phyloP scores from a whole-genome alignment of 495 filamentous ascomycete genomes.

The Penicillium odoratum region DNA sequence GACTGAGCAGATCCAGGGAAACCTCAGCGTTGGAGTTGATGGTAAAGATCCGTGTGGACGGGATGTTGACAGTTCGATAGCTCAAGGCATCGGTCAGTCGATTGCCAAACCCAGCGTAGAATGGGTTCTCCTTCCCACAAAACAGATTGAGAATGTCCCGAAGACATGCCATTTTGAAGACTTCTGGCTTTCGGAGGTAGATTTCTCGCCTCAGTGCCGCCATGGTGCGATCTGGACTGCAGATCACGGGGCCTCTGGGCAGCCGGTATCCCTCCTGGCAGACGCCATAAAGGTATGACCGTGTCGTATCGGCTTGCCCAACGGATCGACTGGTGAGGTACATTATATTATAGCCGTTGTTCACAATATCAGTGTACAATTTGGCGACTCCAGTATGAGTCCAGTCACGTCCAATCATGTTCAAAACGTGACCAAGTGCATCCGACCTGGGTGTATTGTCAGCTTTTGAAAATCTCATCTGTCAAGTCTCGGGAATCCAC shows the following conservation, averaged over 20 bases:
- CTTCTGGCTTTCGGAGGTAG: conserved; percentile 93
- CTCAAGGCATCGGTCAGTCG: conserved; percentile 93
- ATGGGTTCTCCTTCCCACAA: conserved; percentile 73
- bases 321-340: conserved; percentile 94
- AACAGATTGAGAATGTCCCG: conserved; percentile 91
- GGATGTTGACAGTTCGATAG: conserved; percentile 94
- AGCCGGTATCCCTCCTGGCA: conserved; percentile 82
- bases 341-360: conserved; percentile 98
- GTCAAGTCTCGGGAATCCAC: conserved; percentile 7
- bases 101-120: conserved; percentile 97
- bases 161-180: conserved; percentile 99
- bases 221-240: conserved; percentile 93
- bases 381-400: conserved; percentile 96
- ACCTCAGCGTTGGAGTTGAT: conserved; percentile 99
- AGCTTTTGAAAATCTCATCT: conserved; percentile 2
- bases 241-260: conserved; percentile 88
- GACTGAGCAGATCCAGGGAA: conserved; percentile 81
- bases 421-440: conserved; percentile 94
- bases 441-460: conserved; percentile 61
- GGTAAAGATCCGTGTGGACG: conserved; percentile 91
- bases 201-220: conserved; percentile 92
- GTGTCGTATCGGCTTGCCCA: conserved; percentile 87
- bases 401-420: conserved; percentile 98
- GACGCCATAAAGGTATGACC: conserved; percentile 88
- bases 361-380: conserved; percentile 90